Evolutionary conservation across 2,329 filamentous ascomycete genomes (phyloP), one percentile per base, ranked within the genome.

Genomic region (Calonectria pseudoturangicola): DNA sequence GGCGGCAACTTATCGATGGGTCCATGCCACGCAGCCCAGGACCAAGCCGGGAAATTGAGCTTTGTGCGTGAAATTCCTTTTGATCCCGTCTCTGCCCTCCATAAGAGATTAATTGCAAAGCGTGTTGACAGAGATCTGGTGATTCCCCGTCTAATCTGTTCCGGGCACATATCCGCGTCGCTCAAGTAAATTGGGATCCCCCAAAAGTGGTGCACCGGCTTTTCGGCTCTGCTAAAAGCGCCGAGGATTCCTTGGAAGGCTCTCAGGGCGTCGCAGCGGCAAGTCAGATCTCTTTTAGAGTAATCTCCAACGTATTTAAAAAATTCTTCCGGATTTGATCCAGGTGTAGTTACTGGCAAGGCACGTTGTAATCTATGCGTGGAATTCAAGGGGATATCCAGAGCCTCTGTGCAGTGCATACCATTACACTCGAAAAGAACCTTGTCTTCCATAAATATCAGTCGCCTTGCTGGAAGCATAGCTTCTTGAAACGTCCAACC

Each of bases 401-500:
- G 16, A 45, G 16, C 41, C 41, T 45, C 41, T 18, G 41, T n/a
- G 16, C 41, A 45, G 41, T 45, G 13, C 15, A 45, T 45, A 18
- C 13, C 41, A n/a, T 45, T 45, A n/a, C 41, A 45, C 41, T 45
- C 16, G 41, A 45, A 45, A n/a, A 45, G 16, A n/a, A 45, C 41
- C 18, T 45, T 18, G 41, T 45, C 41, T 45, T 60, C 54, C 5
- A 30, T 60, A 12, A 60, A 60, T 3, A 60, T n/a, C 33, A 60
- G 54, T 41, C 25, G 33, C 39, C 54, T 39, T 21, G 18, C 18
- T 4, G 54, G 39, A 33, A 60, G 39, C 18, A 60, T 21, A 15
- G 30, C 54, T 12, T 60, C 54, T 41, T 60, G 54, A 16, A 60
- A 60, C 18, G 54, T 60, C 54, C 54, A 60, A 10, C 54, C 54